phyloP scores from a whole-genome alignment of 2,329 filamentous ascomycete genomes.

The Cryphonectria radicalis region DNA sequence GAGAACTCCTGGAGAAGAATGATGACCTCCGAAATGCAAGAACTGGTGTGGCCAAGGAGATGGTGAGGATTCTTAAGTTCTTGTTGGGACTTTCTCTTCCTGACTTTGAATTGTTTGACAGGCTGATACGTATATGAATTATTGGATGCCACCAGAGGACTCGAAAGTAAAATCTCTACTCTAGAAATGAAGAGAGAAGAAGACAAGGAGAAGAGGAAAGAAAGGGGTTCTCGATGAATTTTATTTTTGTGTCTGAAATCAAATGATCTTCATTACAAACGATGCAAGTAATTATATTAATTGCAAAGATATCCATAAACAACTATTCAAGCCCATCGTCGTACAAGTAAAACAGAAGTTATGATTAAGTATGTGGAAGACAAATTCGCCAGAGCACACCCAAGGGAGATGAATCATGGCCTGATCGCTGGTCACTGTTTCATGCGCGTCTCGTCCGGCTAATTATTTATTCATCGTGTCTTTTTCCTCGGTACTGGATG shows the following conservation, averaged over 20 bases:
- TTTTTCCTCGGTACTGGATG: neutral
- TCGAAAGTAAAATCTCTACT: conserved; percentile 16
- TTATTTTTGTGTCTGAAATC: no score
- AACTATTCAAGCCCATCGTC: no score
- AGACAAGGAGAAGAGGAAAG: neutral
- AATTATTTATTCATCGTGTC: neutral
- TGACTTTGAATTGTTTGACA: neutral
- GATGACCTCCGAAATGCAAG: neutral
- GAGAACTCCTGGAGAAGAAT: neutral
- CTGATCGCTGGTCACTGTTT: neutral
- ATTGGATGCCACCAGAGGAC: conserved; percentile 7
- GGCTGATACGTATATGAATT: conserved; percentile 10
- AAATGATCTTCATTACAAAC: no score
- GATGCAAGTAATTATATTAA: neutral
- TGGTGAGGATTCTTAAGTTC: neutral
- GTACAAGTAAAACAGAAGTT: no score
- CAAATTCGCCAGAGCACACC: no score
- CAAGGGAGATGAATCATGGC: neutral
- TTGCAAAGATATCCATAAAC: neutral
- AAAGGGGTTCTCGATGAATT: neutral
- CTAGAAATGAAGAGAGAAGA: neutral
- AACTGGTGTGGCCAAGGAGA: neutral
- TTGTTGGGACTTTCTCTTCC: no score
- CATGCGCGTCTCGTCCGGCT: no score
- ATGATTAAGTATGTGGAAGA: no score